Evolutionary conservation across 2,329 filamentous ascomycete species (phyloP).

Genomic region (Clonostachys sp.): DNA sequence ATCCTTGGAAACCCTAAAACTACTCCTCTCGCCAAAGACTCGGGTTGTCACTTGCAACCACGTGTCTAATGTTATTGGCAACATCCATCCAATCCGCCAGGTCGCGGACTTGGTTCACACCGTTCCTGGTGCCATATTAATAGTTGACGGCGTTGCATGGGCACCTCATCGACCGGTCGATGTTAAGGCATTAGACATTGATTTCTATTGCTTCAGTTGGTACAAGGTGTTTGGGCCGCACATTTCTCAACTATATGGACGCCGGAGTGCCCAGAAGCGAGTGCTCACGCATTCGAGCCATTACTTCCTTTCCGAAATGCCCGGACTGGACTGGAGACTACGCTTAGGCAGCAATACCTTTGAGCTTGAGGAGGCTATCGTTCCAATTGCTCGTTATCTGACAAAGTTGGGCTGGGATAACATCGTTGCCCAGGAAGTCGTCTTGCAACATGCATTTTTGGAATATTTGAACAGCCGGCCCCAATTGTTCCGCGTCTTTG

Average conservation of each 20-base stretch:
- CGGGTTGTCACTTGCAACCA: slow-evolving; percentile 71
- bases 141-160: slow-evolving; percentile 73
- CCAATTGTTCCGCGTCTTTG: slow-evolving; percentile 52
- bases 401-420: slow-evolving; percentile 35
- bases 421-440: slow-evolving; percentile 53
- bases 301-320: slow-evolving; percentile 63
- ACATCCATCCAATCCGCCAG: slow-evolving; percentile 57
- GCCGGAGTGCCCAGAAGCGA: slow-evolving; percentile 45
- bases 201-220: slow-evolving; percentile 78
- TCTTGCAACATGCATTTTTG: slow-evolving; percentile 48
- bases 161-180: slow-evolving; percentile 70
- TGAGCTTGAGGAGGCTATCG: slow-evolving; percentile 61
- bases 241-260: slow-evolving; percentile 65
- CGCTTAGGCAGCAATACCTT: slow-evolving; percentile 67
- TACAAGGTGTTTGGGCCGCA: slow-evolving; percentile 82
- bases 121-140: slow-evolving; percentile 48
- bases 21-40: slow-evolving; percentile 59
- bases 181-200: slow-evolving; percentile 62
- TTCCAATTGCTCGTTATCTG: slow-evolving; percentile 59
- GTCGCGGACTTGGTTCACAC: slow-evolving; percentile 49
- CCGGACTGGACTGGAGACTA: slow-evolving; percentile 61
- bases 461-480: too few species aligned
- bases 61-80: slow-evolving; percentile 69
- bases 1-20: slow-evolving; percentile 47
- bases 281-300: slow-evolving; percentile 42